Base-by-base conservation (phyloP, 805 yeast genomes). In the Ogataea thermomethanolica region DNA sequence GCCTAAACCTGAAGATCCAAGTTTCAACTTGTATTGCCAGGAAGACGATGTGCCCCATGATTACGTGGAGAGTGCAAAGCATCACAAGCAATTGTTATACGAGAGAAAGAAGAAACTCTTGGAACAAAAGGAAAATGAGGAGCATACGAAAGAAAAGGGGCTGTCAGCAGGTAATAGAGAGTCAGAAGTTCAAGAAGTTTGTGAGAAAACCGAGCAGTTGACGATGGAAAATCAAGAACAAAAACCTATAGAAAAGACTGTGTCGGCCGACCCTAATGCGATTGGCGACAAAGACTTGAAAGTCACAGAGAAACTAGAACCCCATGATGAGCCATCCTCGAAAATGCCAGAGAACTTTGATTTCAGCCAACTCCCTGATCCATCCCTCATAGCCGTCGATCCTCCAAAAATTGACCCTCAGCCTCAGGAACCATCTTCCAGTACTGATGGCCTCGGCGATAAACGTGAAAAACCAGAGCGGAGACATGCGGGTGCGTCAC, bases 1-100 rank as follows among this genome's bases (percentile, higher is more conserved):
- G 2, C 95, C 95, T 9, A 77, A 74, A 50, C 67, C 66, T 12
- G 61, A 77, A 25, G 95, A 85, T 60, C 80, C 81, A 47, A 81
- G 88, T 52, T 85, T 78, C 60, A 74, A 73, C 49, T 64, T 84
- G 24, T 85, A 75, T 55, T 75, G 79, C 35, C 61, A 75, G 71
- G 71, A 67, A 5, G 93, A 85, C 64, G 93, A 85, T 54, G 71
- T 73, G 37, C 82, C 83, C 54, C 93, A 84, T 61, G 90, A 85
- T 62, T 85, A 85, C 64, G 65, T 65, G 17, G 74, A 79, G 48
- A 78, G 86, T 50, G 89, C 90, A 25, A 78, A 71, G 56, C 78
- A 83, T 53, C 93, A 85, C 61, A 81, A 79, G 55, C 68, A 74
- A 35, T 64, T 84, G 40, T 64, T 84, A 46, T 66, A 71, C 28